Percentiles rank a stretch among this genome's conserved stretches.
Conservation (phyloP, 2,329 filamentous ascomycete genomes). For the Trichoderma semiorbis region DNA sequence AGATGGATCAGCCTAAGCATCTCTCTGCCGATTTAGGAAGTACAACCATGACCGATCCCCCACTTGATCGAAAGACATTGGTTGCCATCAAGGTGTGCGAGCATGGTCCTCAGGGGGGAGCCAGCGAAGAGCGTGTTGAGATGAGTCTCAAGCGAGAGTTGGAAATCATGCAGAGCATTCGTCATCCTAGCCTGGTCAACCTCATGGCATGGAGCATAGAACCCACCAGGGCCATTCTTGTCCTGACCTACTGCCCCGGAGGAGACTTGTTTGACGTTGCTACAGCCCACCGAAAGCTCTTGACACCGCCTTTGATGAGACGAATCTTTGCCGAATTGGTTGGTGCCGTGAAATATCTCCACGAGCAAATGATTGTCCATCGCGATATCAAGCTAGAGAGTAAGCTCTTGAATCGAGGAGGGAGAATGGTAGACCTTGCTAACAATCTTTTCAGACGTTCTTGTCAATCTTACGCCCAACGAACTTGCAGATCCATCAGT, state of each 20-base stretch:
- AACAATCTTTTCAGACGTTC: conserved; percentile 65
- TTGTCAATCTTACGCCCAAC: conserved; percentile 74
- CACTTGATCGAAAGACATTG: conserved; percentile 66
- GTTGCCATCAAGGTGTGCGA: conserved; percentile 96
- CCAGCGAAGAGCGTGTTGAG: conserved; percentile 88
- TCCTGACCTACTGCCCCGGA: conserved; percentile 88
- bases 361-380: conserved; percentile 83
- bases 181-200: conserved; percentile 85
- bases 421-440: background rate
- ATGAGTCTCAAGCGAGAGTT: conserved; percentile 92
- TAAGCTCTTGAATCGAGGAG: conserved; percentile 44
- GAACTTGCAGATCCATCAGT: conserved; percentile 61
- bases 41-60: conserved; percentile 33
- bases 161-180: conserved; percentile 84
- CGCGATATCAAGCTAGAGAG: conserved; percentile 96
- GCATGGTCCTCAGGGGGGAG: conserved; percentile 88
- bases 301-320: conserved; percentile 68
- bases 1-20: conserved; percentile 41
- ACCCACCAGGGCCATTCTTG: conserved; percentile 74
- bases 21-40: conserved; percentile 27
- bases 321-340: conserved; percentile 90
- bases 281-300: conserved; percentile 63
- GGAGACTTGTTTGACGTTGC: conserved; percentile 94
- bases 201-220: conserved; percentile 90
- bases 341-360: conserved; percentile 79